Conservation (phyloP, 1,284 basidiomycete species). For the Trichosporon sp. region DNA sequence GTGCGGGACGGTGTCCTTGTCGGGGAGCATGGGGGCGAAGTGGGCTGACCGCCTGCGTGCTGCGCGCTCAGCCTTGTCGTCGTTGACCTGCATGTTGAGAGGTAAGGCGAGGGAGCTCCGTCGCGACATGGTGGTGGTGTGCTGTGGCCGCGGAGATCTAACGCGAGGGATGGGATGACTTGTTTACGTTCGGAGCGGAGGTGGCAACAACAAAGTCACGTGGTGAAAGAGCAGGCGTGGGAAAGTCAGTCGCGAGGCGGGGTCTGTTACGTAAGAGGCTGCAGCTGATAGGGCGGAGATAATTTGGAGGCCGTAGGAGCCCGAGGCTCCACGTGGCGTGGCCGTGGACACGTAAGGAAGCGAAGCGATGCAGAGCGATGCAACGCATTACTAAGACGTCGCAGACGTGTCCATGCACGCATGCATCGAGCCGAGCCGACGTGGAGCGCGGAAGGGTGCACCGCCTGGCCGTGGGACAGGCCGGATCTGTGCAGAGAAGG, state of each 20-base stretch:
- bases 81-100: conserved; percentile 30
- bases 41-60: conserved; percentile 39
- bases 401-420: neutral
- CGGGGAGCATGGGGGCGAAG: conserved; percentile 28
- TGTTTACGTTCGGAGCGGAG: neutral
- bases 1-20: conserved; percentile 7
- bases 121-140: neutral
- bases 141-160: neutral
- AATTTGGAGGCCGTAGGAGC: neutral
- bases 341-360: neutral
- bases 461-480: neutral
- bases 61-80: conserved; percentile 42
- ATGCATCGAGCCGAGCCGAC: neutral
- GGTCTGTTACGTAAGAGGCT: neutral
- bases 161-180: neutral
- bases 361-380: neutral
- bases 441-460: neutral
- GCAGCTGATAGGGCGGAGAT: neutral
- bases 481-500: neutral
- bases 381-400: neutral
- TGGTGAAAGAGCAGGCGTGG: neutral
- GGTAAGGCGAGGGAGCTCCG: neutral
- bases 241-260: neutral
- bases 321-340: neutral
- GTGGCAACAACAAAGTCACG: conserved; percentile 2